phyloP scores from a whole-genome alignment of 2,329 filamentous ascomycete species.

The Trichoderma citrinoviride region DNA sequence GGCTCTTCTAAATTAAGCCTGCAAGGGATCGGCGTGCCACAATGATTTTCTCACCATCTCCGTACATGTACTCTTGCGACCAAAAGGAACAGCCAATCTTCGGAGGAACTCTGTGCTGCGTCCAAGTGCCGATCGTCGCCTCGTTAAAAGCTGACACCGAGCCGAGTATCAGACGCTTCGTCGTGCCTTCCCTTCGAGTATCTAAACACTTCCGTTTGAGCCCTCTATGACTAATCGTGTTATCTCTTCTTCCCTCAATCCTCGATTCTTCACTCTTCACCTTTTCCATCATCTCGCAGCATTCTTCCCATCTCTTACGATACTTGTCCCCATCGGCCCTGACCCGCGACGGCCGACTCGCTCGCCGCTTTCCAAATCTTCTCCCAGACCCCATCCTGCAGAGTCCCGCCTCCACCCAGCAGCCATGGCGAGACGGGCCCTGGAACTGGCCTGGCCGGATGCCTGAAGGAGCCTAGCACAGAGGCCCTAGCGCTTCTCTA shows the following conservation, averaged over 20 bases:
- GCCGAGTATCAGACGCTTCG: not conserved
- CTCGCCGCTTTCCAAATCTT: not conserved
- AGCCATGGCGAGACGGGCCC: constrained; percentile 12
- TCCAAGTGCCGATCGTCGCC: too few relatives aligned
- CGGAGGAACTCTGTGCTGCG: too few relatives aligned
- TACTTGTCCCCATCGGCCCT: not conserved
- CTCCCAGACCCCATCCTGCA: constrained; percentile 5
- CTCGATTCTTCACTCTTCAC: too few relatives aligned
- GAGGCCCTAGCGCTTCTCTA: constrained; percentile 1
- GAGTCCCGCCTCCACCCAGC: constrained; percentile 15
- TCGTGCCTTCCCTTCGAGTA: not conserved
- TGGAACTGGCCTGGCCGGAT: constrained; percentile 6
- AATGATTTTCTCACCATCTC: too few relatives aligned
- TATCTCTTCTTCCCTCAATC: not conserved
- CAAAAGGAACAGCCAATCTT: too few relatives aligned
- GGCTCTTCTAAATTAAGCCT: not conserved
- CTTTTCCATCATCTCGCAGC: too few relatives aligned
- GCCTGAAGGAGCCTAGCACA: not conserved
- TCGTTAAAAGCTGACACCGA: too few relatives aligned
- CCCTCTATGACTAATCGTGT: not conserved
- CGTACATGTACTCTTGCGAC: too few relatives aligned
- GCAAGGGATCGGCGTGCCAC: constrained; percentile 1
- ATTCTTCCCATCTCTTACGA: too few relatives aligned
- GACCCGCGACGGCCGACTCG: constrained; percentile 4
- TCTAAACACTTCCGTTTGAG: not conserved